Conservation (phyloP, 306 rosid genomes). For the Prunus salicina region DNA sequence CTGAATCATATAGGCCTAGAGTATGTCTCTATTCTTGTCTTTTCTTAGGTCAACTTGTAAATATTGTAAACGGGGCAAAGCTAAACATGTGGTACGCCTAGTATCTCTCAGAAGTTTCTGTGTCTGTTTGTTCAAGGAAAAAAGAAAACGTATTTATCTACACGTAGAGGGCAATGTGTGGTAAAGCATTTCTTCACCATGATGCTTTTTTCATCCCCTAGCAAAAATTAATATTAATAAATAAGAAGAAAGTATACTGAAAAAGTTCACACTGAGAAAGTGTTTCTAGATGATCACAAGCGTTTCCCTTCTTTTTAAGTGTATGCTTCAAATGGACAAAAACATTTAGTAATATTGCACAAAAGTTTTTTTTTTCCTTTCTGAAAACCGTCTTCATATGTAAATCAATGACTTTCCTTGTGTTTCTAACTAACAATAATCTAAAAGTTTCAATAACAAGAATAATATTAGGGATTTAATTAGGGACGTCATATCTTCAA, state of each 20-base stretch:
- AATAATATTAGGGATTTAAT: not conserved
- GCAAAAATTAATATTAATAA: not conserved
- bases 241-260: not conserved
- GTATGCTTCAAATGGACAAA: not conserved
- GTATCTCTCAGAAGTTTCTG: not conserved
- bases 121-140: not conserved
- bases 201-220: not conserved
- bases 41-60: not conserved
- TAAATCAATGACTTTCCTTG: too few relatives aligned
- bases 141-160: too few relatives aligned
- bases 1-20: not conserved
- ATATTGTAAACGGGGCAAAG: not conserved
- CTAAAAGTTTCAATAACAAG: not conserved
- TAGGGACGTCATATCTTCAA: not conserved
- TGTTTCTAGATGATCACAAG: not conserved
- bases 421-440: too few relatives aligned
- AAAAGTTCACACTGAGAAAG: not conserved
- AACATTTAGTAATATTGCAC: not conserved
- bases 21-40: not conserved
- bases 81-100: not conserved
- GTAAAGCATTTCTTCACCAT: not conserved
- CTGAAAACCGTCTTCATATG: not conserved
- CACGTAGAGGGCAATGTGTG: not conserved
- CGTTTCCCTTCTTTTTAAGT: not conserved
- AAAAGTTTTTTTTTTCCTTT: not conserved